phyloP scores from a whole-genome alignment of 2,329 filamentous ascomycete species.

The Cladosporium oxysporum region DNA sequence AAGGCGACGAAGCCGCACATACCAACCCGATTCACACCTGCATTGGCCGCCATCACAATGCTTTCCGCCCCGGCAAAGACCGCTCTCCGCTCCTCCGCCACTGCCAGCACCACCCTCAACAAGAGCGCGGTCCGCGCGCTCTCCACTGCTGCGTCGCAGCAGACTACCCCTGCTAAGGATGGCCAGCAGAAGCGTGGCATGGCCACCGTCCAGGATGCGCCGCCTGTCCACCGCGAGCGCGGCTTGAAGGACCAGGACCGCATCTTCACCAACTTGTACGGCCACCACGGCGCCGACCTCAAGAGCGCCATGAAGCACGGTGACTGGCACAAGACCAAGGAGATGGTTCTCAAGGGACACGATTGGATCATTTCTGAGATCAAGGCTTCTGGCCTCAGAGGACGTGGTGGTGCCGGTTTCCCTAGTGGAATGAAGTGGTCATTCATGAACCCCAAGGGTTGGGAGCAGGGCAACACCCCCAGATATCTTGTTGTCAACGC shows the following conservation, averaged over 20 bases:
- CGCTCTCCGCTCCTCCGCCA: slow-evolving; percentile 33
- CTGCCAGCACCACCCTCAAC: slow-evolving; percentile 26
- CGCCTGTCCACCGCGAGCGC: slow-evolving; percentile 70
- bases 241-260: slow-evolving; percentile 94
- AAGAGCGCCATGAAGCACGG: slow-evolving; percentile 97
- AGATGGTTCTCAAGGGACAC: slow-evolving; percentile 94
- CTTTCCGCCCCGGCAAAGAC: slow-evolving; percentile 36
- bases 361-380: slow-evolving; percentile 98
- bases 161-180: slow-evolving; percentile 32
- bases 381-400: slow-evolving; percentile 93
- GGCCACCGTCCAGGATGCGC: slow-evolving; percentile 55
- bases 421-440: slow-evolving; percentile 96
- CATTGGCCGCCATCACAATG: slow-evolving; percentile 29
- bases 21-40: slow-evolving; percentile 5
- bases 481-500: slow-evolving; percentile 97
- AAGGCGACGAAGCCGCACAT: slow-evolving; percentile 24
- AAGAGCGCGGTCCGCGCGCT: slow-evolving; percentile 38
- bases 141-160: slow-evolving; percentile 28
- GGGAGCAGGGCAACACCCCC: slow-evolving; percentile 96
- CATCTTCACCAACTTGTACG: slow-evolving; percentile 98
- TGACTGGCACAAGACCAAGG: slow-evolving; percentile 99
- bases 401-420: slow-evolving; percentile 95
- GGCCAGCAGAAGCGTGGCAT: slow-evolving; percentile 66
- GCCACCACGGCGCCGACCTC: slow-evolving; percentile 85
- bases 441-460: slow-evolving; percentile 99